Conservation (phyloP, 331 rosid species). For the Saraca asoca region DNA sequence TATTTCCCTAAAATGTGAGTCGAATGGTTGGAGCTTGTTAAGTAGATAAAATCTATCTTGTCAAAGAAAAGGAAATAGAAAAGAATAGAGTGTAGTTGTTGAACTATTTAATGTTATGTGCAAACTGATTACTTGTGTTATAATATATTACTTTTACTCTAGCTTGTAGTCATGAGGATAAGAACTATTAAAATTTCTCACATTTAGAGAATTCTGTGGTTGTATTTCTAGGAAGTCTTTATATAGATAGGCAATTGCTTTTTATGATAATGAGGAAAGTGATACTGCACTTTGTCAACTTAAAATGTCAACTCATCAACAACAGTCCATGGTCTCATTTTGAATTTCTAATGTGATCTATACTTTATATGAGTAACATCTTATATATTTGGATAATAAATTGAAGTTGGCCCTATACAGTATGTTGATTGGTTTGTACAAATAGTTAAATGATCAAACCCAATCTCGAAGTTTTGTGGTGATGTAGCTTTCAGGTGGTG, state of each 20-base stretch:
- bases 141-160: no score
- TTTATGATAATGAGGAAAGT: constrained; percentile 69
- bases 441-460: no score
- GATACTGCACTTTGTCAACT: constrained; percentile 74
- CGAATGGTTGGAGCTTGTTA: neutral
- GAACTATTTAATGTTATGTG: no score
- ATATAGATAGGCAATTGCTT: constrained; percentile 53
- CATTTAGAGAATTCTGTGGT: constrained; percentile 9
- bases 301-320: constrained; percentile 62
- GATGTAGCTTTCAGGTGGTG: no score
- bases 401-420: no score
- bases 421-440: no score
- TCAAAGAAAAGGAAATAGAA: neutral
- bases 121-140: no score
- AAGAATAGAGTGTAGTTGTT: no score
- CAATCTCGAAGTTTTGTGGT: neutral
- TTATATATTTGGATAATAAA: neutral
- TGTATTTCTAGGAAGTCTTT: constrained; percentile 58
- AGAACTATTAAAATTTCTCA: no score
- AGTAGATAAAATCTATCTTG: neutral
- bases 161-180: no score
- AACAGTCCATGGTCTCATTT: constrained; percentile 65
- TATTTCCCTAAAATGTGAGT: no score
- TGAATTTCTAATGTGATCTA: constrained; percentile 28
- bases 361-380: no score